These are phyloP conservation scores for Bjerkandera adusta DNA, from an alignment of 1,284 basidiomycete species.

Conservation along the genomic window DNA sequence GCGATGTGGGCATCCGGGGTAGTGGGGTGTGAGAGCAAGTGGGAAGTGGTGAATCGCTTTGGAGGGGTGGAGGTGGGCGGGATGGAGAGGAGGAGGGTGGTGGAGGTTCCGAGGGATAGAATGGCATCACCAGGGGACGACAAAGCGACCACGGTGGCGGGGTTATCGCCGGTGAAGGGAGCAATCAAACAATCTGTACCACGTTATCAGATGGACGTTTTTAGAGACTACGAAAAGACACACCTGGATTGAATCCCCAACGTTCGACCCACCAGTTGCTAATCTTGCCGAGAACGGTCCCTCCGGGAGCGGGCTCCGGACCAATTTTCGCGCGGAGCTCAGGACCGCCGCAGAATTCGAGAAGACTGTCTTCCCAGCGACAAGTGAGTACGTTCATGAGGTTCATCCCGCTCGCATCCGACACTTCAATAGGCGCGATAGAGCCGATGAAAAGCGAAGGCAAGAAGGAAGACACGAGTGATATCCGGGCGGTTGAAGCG, in stretches of 20 bases:
- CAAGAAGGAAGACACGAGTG: conserved; percentile 82
- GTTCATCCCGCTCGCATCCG: conserved; percentile 93
- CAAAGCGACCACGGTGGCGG: conserved; percentile 82
- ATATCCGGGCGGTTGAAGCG: conserved; percentile 65
- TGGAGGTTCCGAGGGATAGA: conserved; percentile 89
- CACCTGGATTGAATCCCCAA: conserved; percentile 75
- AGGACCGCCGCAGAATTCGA: conserved; percentile 61
- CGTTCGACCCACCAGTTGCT: conserved; percentile 70
- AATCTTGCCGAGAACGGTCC: conserved; percentile 64
- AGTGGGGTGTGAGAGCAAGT: conserved; percentile 71
- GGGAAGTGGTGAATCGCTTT: conserved; percentile 70
- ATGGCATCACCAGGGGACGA: conserved; percentile 84
- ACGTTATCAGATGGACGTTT: conserved; percentile 3
- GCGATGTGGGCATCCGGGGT: conserved; percentile 59
- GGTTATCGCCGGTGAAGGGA: conserved; percentile 91
- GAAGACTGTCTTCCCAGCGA: conserved; percentile 65
- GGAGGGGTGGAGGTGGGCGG: conserved; percentile 59
- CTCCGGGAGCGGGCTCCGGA: conserved; percentile 75
- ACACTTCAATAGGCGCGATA: conserved; percentile 71
- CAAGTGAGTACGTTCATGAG: conserved; percentile 71
- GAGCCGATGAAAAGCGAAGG: conserved; percentile 74
- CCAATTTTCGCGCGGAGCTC: conserved; percentile 75
- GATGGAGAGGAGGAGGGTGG: conserved; percentile 82
- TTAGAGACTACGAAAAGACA: conserved; percentile 13
- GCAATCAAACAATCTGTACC: conserved; percentile 73